Base-by-base conservation (phyloP, 75 land plant species). In the Cupressus sempervirens region DNA sequence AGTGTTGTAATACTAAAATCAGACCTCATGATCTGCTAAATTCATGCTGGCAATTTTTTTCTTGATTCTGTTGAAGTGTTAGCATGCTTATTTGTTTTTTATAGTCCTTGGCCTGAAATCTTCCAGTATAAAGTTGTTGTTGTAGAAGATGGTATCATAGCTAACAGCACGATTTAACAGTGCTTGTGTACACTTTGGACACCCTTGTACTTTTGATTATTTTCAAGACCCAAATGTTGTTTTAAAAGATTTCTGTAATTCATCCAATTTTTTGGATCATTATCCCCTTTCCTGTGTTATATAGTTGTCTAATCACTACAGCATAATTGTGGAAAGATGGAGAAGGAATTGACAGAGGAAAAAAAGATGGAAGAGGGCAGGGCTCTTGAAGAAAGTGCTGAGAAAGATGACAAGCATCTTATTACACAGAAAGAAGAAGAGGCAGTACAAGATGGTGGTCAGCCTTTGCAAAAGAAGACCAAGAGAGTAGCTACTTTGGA, bases 401-500 rank as follows among this genome's bases (percentile, higher is more conserved):
- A 72, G 15, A 32, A 72, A 72, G 74, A 72, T 7, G 74, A 11
- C 7, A 72, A 72, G 14, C 74, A 13, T 15, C 11, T 32, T 35
- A 32, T 7, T 12, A 72, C 32, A 72, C 74, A 72, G 35, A 72
- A 30, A 72, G 82, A 16, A 14, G 80, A 77, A 26, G 82, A 0
- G 11, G 11, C 40, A 36, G 29, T 23, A 80, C n/a, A 80, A 34
- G 40, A 35, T 4, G 40, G n/a, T 29, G 76, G 1, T 16, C 74
- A 52, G 38, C 73, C 34, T 46, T 4, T 67, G 15, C 53, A 73
- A 15, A 85, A 85, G 32, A 90, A 84, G 70, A 91, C 84, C 34
- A 90, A 88, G 86, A 83, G 94, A 26, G 86, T 89, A 48, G 92
- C 92, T 30, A 77, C 91, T 20, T 81, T 93, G 82, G 94, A 93